Evolutionary conservation across 78 protist genomes (phyloP), one percentile per base, ranked within the genome.

Genomic region (Dictyostelium intermedium): DNA sequence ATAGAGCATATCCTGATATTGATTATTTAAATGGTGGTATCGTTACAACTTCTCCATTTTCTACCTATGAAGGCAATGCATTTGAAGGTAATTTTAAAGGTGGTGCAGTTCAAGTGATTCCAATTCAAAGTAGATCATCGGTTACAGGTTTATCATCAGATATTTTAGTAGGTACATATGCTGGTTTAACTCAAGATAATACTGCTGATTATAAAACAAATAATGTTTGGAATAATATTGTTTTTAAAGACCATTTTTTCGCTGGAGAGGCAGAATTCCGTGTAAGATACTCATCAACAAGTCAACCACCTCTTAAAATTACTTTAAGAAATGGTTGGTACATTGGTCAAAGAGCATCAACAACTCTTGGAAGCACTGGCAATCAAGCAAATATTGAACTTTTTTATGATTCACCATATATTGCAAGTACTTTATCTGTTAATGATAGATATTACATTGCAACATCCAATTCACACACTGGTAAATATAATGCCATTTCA

Each of bases 11-110:
- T 39, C 82, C 82, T 34, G 43, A 74, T 23, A 34, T 37, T 5
- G 27, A 74, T 20, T 23, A 74, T 39, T 8, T 74, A 13, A 34
- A 74, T 37, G 27, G 37, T 39, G 83, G 60, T 43, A 78, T 78
- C 5, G 8, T 37, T 6, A 9, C 66, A 25, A n/a, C 83, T 9
- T 78, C 83, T 45, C 83, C 83, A 0, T 78, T 11, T 30, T 37
- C 83, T 25, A 23, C 63, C 0, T 43, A 23, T 43, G 14, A 37
- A 3, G 23, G 23, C 2, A 78, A 78, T 78, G 83, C 63, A 25
- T 78, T 78, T 43, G 83, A 78, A 43, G 83, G 83, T 25, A 43
- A 18, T 1, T 78, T 78, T n/a, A 25, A 43, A 37, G 83, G 63
- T 45, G 83, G 66, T 25, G 83, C 83, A 1, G 27, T 78, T 8